phyloP scores from a whole-genome alignment of 768 basidiomycete genomes.

The Tricholoma sp. region DNA sequence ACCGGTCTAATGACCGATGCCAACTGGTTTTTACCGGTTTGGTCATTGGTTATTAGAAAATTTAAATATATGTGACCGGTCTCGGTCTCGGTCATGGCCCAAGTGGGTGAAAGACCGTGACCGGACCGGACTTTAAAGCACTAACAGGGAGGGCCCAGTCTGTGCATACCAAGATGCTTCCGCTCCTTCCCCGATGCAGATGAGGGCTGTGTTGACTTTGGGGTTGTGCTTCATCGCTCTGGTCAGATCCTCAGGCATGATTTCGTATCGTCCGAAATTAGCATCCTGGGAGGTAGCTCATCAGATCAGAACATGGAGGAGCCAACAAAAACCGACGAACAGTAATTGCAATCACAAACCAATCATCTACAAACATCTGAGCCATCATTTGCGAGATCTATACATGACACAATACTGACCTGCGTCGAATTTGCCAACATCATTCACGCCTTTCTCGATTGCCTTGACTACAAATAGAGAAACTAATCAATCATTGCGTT shows the following conservation, averaged over 20 bases:
- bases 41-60: too few species aligned
- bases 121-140: too few species aligned
- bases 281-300: constrained; percentile 38
- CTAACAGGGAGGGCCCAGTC: background rate
- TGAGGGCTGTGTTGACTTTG: constrained; percentile 64
- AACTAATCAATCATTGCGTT: constrained; percentile 2
- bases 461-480: constrained; percentile 45
- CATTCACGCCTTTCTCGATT: constrained; percentile 55
- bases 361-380: constrained; percentile 42
- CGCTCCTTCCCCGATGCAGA: constrained; percentile 67
- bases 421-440: constrained; percentile 58
- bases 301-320: background rate
- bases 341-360: constrained; percentile 68
- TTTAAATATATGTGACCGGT: too few species aligned
- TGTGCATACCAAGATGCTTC: constrained; percentile 51
- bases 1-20: too few species aligned
- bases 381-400: background rate
- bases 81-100: too few species aligned
- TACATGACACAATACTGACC: constrained; percentile 27
- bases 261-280: constrained; percentile 59
- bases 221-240: constrained; percentile 53
- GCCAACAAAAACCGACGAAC: constrained; percentile 18
- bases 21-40: too few species aligned
- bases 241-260: constrained; percentile 53
- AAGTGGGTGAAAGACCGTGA: too few species aligned